Evolutionary conservation across 306 rosid genomes (phyloP).

Genomic region (Gynostemma pentaphyllum): DNA sequence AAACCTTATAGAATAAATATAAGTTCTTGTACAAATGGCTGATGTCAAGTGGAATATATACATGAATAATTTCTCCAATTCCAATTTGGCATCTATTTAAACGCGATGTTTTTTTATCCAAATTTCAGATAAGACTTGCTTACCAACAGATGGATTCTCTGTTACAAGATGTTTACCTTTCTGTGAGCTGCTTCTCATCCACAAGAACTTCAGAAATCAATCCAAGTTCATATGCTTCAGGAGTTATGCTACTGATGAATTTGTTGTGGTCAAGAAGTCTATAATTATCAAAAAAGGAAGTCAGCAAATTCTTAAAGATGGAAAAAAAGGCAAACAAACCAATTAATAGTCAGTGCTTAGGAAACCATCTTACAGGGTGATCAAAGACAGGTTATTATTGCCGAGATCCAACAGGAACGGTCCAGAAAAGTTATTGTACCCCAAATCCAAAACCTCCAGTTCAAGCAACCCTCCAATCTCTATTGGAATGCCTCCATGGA

Average conservation of each 20-base stretch:
- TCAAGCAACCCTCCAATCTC: constrained; percentile 39
- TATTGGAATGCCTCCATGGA: constrained; percentile 38
- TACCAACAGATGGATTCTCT: constrained; percentile 25
- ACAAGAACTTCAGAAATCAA: constrained; percentile 29
- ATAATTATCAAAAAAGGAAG: constrained; percentile 8
- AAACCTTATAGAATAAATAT: too few species aligned
- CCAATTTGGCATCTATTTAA: not conserved
- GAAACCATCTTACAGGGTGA: constrained; percentile 32
- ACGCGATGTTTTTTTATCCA: not conserved
- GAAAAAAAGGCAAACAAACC: not conserved
- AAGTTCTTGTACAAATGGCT: too few species aligned
- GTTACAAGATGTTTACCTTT: constrained; percentile 7
- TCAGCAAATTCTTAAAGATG: not conserved
- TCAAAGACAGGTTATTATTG: constrained; percentile 35
- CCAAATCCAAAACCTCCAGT: constrained; percentile 61
- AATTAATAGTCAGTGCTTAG: not conserved
- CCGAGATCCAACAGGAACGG: constrained; percentile 31
- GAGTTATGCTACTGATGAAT: constrained; percentile 25
- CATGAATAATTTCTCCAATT: too few species aligned
- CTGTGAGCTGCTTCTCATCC: constrained; percentile 24
- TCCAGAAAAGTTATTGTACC: constrained; percentile 60
- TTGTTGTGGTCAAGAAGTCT: constrained; percentile 63
- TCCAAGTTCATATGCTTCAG: constrained; percentile 27
- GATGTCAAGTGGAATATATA: too few species aligned
- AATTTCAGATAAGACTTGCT: not conserved